Evolutionary conservation across 805 yeast genomes (phyloP).

Genomic region (Millerozyma acaciae): DNA sequence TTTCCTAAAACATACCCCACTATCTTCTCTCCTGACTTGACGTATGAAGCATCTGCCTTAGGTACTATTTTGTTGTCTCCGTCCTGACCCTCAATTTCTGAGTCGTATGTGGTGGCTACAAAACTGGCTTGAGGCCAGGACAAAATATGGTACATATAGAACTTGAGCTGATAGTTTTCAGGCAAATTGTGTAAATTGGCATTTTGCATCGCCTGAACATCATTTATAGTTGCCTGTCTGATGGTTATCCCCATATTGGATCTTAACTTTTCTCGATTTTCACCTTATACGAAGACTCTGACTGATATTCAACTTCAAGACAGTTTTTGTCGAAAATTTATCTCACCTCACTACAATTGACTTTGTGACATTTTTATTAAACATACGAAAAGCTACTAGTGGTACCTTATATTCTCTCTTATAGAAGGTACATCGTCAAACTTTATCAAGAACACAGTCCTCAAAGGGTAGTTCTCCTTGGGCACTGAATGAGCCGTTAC

Average conservation of each 20-base stretch:
- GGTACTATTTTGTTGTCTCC: slow-evolving; percentile 15
- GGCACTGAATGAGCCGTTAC: slow-evolving; percentile 85
- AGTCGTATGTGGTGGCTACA: slow-evolving; percentile 81
- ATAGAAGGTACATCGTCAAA: slow-evolving; percentile 56
- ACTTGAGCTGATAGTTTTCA: slow-evolving; percentile 88
- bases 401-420: slow-evolving; percentile 49
- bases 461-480: slow-evolving; percentile 49
- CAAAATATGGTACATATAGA: slow-evolving; percentile 87
- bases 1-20: slow-evolving; percentile 97
- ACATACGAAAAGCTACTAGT: too few relatives aligned
- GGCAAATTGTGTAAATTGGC: slow-evolving; percentile 90
- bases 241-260: slow-evolving; percentile 78
- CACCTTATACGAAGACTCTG: too few relatives aligned
- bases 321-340: neutral
- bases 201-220: slow-evolving; percentile 93
- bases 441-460: slow-evolving; percentile 75
- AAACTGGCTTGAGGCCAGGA: slow-evolving; percentile 98
- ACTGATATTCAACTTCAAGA: neutral
- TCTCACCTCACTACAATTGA: neutral
- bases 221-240: slow-evolving; percentile 81
- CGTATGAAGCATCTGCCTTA: slow-evolving; percentile 63
- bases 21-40: slow-evolving; percentile 66
- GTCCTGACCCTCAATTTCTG: slow-evolving; percentile 23
- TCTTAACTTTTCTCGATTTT: too few relatives aligned
- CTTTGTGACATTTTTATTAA: slow-evolving; percentile 3